phyloP scores from a whole-genome alignment of 2,329 filamentous ascomycete genomes.

The Scedosporium minutisporum region DNA sequence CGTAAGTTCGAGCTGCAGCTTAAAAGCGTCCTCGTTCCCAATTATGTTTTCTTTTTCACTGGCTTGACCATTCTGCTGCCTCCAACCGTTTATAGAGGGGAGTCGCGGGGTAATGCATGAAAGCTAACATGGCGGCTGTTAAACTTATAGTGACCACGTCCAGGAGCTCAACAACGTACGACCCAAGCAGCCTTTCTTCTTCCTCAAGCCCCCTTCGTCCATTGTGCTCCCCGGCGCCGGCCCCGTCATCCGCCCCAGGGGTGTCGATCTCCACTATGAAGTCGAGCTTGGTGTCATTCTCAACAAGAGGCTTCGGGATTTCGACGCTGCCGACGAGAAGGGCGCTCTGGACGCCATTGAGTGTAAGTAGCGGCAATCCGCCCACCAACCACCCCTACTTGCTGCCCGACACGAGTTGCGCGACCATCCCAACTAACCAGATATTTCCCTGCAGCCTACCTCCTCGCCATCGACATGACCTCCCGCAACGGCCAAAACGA shows the following conservation, averaged over 20 bases:
- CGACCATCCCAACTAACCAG: not conserved
- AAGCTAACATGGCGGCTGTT: constrained; percentile 4
- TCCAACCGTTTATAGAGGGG: constrained; percentile 4
- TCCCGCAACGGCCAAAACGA: constrained; percentile 91
- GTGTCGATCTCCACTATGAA: constrained; percentile 86
- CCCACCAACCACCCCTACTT: not conserved
- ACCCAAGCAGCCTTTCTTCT: constrained; percentile 97
- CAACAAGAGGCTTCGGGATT: constrained; percentile 67
- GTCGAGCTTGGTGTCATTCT: constrained; percentile 88
- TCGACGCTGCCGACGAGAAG: constrained; percentile 63
- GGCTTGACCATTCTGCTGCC: not conserved
- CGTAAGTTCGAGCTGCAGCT: constrained; percentile 43
- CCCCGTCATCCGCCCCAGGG: constrained; percentile 70
- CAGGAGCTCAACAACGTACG: constrained; percentile 78
- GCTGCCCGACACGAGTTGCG: too few relatives aligned
- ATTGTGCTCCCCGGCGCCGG: constrained; percentile 72
- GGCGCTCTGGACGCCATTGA: constrained; percentile 75
- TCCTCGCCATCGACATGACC: constrained; percentile 94
- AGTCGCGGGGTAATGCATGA: constrained; percentile 13
- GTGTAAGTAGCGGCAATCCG: constrained; percentile 37
- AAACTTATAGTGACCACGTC: constrained; percentile 66
- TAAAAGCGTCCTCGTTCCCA: constrained; percentile 2
- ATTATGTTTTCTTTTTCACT: constrained; percentile 10
- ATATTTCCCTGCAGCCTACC: constrained; percentile 52
- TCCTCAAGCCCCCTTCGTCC: constrained; percentile 85